Base-by-base conservation (phyloP, 163 green algal genomes). In the Scenedesmus sp. region DNA sequence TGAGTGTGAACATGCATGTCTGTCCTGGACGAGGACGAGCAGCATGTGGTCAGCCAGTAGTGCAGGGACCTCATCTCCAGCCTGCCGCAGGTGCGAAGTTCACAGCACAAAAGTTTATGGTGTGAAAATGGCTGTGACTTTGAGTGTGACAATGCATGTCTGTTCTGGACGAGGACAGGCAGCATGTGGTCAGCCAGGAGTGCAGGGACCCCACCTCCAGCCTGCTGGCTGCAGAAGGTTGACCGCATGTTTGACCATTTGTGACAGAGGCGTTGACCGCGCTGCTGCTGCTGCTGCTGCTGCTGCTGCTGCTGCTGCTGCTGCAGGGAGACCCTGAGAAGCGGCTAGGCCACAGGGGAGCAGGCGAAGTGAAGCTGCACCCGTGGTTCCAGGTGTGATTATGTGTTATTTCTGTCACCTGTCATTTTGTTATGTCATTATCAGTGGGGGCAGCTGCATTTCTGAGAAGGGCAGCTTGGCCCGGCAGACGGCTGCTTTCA, bases 291-390 rank as follows among this genome's bases (percentile, higher is more conserved):
- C 85, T 64, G 57, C 59, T 77, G 20, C 9, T 62, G 18, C 73
- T 26, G 26, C 26, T 26, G 57, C n/a, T 74, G 52, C 46, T 52
- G 46, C 67, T 79, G 60, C 85, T 64, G 57, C 59, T 77, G 20
- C 9, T 62, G 18, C 73, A 93, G 84, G 84, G 81, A 23, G 73
- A 90, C 73, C 82, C 90, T 59, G 76, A 93, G 57, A 94, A 96
- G 90, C 91, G 97, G 1, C 94, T 99, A 62, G 97, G 97, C 1
- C 95, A 97, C 92, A 93, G 95, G 59, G 97, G 97, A n/a, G 87
- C 92, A 4, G 74, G 92, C 16, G 92, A 96, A 82, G 93, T 99
- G 74, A 99, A 99, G 96, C 92, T 97, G 92, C 97, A 99, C 92
- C 95, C 96, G 66, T 99, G 95, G 94, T 99, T 99, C 92, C 82